Base-by-base conservation (phyloP, 306 rosid genomes). In the Malus asiatica region DNA sequence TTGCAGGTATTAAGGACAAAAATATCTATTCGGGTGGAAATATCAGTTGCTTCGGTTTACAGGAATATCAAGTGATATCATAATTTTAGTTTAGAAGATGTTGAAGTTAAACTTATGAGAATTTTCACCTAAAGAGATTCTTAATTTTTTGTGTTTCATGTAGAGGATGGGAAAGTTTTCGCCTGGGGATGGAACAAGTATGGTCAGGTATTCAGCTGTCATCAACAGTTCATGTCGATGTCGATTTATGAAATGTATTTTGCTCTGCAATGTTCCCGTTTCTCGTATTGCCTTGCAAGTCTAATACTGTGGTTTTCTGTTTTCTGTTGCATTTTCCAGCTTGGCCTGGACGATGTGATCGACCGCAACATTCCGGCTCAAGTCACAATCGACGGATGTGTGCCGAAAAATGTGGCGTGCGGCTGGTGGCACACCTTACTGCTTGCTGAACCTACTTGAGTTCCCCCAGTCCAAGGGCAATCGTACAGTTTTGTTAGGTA, bases 111-210 rank as follows among this genome's bases (percentile, higher is more conserved):
- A 30, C 67, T 78, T 66, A 8, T 22, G 46, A 29, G n/a, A 52
- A 9, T 18, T 60, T 32, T 35, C 53, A 48, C 72, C 73, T 22
- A 65, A 52, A 12, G 19, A 8, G 51, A 38, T 64, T 14, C 66
- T 76, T 25, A 76, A 32, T 44, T 82, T 42, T 73, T 73, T 73
- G 69, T 83, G 53, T 70, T 79, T 79, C 81, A 79, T 83, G 64
- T 66, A 94, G 99, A 83, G 52, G 87, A 90, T 72, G 88, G 88
- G 32, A 90, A 90, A 81, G 93, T 89, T 45, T 96, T 96, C 73
- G 83, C 96, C 88, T 96, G 99, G 98, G 99, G 99, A 53, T 96
- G 99, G 99, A 96, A 96, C 93, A 96, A 96, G 80, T 93, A 96
- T 51, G 99, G 99, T 23, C 99, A 96, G 97, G 99, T 93, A 80